phyloP scores from a whole-genome alignment of 768 basidiomycete species.

The Psilocybe cyanescens region DNA sequence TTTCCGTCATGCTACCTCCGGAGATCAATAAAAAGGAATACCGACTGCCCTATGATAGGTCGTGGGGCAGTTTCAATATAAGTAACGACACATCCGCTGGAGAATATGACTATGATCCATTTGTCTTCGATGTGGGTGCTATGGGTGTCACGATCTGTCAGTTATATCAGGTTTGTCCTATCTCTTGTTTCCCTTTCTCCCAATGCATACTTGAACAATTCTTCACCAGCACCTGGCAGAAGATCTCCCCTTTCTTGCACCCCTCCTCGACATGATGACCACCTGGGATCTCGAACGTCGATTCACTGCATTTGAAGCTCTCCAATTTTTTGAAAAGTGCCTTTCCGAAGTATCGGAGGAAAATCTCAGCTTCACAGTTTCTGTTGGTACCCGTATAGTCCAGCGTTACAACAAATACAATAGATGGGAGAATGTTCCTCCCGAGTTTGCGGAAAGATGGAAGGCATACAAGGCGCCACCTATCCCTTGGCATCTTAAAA shows the following conservation, averaged over 20 bases:
- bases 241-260: conserved; percentile 22
- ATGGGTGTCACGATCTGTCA: background rate
- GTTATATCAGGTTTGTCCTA: background rate
- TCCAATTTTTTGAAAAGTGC: conserved; percentile 27
- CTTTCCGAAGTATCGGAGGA: background rate
- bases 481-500: background rate
- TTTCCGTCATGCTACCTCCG: background rate
- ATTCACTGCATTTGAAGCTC: conserved; percentile 30
- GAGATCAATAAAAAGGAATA: background rate
- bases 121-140: background rate
- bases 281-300: conserved; percentile 24
- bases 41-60: background rate
- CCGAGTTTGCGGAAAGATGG: conserved; percentile 20
- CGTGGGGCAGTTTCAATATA: background rate
- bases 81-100: background rate
- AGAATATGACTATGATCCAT: background rate
- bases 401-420: conserved; percentile 13
- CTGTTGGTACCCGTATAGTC: background rate
- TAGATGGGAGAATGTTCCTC: conserved; percentile 23
- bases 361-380: background rate
- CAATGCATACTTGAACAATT: background rate
- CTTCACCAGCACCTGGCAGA: background rate
- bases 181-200: background rate
- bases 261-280: conserved; percentile 30
- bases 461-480: conserved; percentile 9